These are phyloP conservation scores for Phytophthora cajani DNA, from an alignment of 352 stramenopile species.

Conservation along the genomic window DNA sequence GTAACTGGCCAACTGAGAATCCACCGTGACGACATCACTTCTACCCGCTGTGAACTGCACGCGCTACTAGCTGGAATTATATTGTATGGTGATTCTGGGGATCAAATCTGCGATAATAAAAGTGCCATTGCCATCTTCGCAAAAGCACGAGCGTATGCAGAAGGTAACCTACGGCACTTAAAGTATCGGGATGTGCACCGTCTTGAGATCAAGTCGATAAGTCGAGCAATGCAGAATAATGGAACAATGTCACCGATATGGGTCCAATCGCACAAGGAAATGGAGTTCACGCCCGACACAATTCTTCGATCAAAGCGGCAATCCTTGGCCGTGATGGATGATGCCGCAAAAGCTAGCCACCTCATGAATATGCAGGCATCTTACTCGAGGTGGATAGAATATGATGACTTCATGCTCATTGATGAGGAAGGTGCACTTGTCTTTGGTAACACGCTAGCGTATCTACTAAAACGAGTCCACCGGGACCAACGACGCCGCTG, in stretches of 20 bases:
- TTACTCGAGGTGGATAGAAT: neutral
- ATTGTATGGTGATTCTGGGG: neutral
- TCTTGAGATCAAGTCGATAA: neutral
- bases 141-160: neutral
- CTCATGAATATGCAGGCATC: neutral
- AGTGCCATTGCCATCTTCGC: constrained; percentile 3
- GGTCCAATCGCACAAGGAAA: constrained; percentile 4
- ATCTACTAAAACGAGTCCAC: neutral
- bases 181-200: neutral
- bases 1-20: neutral
- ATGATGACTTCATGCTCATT: neutral
- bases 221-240: neutral
- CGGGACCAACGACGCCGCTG: neutral
- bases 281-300: neutral
- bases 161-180: neutral
- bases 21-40: constrained; percentile 5
- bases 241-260: neutral
- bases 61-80: constrained; percentile 5
- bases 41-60: constrained; percentile 10
- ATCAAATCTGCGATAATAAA: constrained; percentile 16
- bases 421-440: neutral
- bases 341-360: neutral
- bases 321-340: neutral
- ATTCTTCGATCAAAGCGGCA: neutral
- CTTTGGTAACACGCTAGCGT: neutral